These are phyloP conservation scores for Monilinia vaccinii-corymbosi DNA, from an alignment of 2,329 filamentous ascomycete species.

Conservation along the genomic window DNA sequence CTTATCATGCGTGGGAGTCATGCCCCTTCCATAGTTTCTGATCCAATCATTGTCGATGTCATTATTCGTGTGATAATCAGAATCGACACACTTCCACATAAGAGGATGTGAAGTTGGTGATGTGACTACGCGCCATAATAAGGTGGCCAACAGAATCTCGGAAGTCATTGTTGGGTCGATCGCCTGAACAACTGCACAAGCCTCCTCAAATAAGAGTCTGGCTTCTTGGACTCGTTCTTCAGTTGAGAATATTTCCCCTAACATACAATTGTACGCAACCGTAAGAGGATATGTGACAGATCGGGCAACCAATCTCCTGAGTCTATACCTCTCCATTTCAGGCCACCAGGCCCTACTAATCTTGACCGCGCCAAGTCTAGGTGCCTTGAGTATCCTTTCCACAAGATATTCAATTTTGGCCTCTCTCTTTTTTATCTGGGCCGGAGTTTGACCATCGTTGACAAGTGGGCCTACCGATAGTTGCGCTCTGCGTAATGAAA, in stretches of 20 bases:
- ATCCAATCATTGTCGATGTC: constrained; percentile 5
- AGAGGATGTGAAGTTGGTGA: neutral
- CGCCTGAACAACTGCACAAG: neutral
- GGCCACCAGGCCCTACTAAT: neutral
- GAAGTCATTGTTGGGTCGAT: neutral
- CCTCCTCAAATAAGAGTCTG: neutral
- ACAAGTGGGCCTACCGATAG: neutral
- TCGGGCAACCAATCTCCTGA: neutral
- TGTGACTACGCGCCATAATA: constrained; percentile 1
- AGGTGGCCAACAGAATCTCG: neutral
- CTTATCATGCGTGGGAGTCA: neutral
- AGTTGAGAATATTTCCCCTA: constrained; percentile 1
- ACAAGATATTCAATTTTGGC: neutral
- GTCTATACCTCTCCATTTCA: neutral
- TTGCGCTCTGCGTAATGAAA: neutral
- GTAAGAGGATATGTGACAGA: constrained; percentile 2
- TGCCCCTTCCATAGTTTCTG: neutral
- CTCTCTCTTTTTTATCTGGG: neutral
- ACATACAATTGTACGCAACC: constrained; percentile 1
- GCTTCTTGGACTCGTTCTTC: neutral
- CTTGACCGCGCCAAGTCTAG: neutral
- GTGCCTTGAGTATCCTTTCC: neutral
- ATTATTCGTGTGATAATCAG: neutral
- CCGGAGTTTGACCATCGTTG: neutral
- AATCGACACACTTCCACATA: neutral